Conservation (phyloP, 2,329 filamentous ascomycete genomes). For the Talaromyces sp. region DNA sequence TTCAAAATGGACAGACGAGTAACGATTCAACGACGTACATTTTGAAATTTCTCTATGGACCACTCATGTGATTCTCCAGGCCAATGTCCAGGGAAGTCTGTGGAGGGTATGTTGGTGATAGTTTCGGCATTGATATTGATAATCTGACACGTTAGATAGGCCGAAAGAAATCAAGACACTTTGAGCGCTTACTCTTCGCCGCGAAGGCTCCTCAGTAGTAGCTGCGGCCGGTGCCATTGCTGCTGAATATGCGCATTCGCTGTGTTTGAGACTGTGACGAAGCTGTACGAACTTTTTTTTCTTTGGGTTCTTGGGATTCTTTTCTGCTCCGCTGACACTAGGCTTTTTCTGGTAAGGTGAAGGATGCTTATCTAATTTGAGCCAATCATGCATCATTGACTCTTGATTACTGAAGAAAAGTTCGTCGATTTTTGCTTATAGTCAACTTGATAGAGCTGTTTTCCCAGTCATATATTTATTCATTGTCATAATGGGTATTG, state of each 20-base stretch:
- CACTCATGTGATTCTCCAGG: slow-evolving; percentile 83
- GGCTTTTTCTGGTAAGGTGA: not conserved
- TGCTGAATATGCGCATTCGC: slow-evolving; percentile 4
- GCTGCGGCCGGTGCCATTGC: slow-evolving; percentile 44
- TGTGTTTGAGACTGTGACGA: not conserved
- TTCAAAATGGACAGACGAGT: no score
- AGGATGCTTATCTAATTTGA: not conserved
- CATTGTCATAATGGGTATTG: no score
- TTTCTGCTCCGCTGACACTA: slow-evolving; percentile 15
- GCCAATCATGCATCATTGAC: slow-evolving; percentile 11
- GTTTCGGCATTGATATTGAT: slow-evolving; percentile 87
- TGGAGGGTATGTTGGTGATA: slow-evolving; percentile 82
- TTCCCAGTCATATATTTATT: not conserved
- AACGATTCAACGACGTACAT: slow-evolving; percentile 37
- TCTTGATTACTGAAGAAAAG: slow-evolving; percentile 5
- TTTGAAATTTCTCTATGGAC: slow-evolving; percentile 68
- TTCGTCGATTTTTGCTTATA: not conserved
- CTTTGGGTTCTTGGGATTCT: not conserved
- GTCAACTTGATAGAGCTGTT: not conserved
- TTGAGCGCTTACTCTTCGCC: slow-evolving; percentile 38
- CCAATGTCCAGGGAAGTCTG: slow-evolving; percentile 88
- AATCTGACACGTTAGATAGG: slow-evolving; percentile 52
- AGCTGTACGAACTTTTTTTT: slow-evolving; percentile 17
- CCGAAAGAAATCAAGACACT: not conserved
- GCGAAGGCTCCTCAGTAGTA: slow-evolving; percentile 43